phyloP scores from a whole-genome alignment of 2,329 filamentous ascomycete genomes.

The Aspergillus fischeri region DNA sequence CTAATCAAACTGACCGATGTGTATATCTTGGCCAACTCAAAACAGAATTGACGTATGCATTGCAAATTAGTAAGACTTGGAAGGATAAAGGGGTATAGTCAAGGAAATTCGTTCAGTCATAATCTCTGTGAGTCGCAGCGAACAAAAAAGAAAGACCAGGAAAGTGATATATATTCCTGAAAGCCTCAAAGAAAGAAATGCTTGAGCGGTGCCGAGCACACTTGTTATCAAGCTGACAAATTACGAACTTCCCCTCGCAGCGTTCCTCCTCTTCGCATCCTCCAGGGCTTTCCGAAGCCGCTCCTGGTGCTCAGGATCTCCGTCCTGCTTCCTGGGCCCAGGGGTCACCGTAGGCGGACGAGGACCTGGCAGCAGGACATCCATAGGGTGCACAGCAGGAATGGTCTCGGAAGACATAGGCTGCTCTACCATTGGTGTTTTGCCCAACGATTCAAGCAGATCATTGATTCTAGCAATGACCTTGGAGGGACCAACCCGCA shows the following conservation, averaged over 20 bases:
- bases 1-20: neutral
- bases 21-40: neutral
- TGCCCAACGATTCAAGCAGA: conserved; percentile 35
- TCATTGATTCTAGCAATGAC: conserved; percentile 36
- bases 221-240: neutral
- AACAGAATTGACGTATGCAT: neutral
- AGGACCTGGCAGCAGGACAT: conserved; percentile 19
- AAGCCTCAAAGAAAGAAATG: neutral
- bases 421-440: conserved; percentile 19
- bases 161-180: neutral
- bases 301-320: conserved; percentile 43
- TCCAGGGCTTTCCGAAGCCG: conserved; percentile 49
- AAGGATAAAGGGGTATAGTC: conserved; percentile 3
- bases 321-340: conserved; percentile 15
- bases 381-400: conserved; percentile 10
- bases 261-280: conserved; percentile 53
- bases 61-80: neutral
- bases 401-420: conserved; percentile 7
- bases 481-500: conserved; percentile 37
- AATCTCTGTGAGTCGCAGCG: neutral
- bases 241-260: conserved; percentile 24
- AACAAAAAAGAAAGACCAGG: conserved; percentile 1
- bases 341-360: conserved; percentile 22
- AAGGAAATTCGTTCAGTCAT: conserved; percentile 21
- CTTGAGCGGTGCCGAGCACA: neutral